Evolutionary conservation across 2,329 filamentous ascomycete species (phyloP), one percentile per base, ranked within the genome.

Genomic region (Sordariomycetes sp.): DNA sequence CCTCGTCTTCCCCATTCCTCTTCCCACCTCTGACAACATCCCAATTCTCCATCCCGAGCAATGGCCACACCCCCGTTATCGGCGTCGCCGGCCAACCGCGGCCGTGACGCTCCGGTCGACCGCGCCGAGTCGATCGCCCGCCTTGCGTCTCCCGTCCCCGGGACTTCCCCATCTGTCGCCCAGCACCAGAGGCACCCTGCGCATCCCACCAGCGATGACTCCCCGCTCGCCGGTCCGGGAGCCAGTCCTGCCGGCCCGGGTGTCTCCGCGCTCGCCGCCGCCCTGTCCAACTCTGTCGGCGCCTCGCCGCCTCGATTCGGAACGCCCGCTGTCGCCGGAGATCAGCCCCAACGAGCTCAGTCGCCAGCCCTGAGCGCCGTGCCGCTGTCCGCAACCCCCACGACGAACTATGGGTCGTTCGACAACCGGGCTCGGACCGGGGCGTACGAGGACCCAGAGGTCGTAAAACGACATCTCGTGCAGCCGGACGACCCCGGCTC

Each of bases 381-480:
- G 59, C 24, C 53, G 48, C 40, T 25, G 53, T 35, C 75, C 14
- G 81, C 84, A 3, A 82, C 83, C 28, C 88, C 86, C 61, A 20
- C 46, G 46, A 57, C 55, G 22, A 89, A 87, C 66, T 95, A 94
- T 70, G 93, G 91, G 57, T 96, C 91, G 11, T 91, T 95, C 65
- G 89, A 94, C 62, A 82, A 83, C 55, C 81, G 86, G 63, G 79
- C 80, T 48, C 81, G 79, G 55, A 70, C 72, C 55, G 80, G 78
- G 54, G 85, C 87, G 4, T 87, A 87, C 67, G 92, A 97, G 72
- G 90, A 97, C 66, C 88, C 91, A 18, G 92, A 97, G 69, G 90
- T 97, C 58, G 82, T 99, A 63, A 91, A 87, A 69, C 82, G 93
- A 64, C 94, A 99, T 77, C 74, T 96, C 65, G 90, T 97, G 22